These are phyloP conservation scores for Chaetomium globosum DNA, from an alignment of 2,329 filamentous ascomycete species.

Conservation along the genomic window DNA sequence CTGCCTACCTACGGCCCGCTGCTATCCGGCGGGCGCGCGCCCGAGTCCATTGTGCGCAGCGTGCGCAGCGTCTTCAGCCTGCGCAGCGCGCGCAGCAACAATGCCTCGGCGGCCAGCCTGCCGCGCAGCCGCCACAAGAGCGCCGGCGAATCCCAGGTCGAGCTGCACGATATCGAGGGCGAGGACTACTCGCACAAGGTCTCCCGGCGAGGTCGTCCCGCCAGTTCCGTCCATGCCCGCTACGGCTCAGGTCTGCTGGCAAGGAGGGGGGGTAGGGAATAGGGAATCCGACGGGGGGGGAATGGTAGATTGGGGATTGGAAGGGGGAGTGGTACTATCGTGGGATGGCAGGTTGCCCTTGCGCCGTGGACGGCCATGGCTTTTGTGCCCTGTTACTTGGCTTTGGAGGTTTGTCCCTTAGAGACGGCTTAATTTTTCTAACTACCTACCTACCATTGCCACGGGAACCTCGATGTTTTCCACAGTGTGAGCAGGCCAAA, in stretches of 20 bases:
- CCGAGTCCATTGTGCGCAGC: not conserved
- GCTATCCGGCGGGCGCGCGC: not conserved
- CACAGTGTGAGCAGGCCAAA: too few relatives aligned
- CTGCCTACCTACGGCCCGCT: not conserved
- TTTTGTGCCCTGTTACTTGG: too few relatives aligned
- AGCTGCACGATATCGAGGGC: not conserved
- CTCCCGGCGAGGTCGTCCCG: not conserved
- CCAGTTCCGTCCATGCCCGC: not conserved
- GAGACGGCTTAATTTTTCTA: too few relatives aligned
- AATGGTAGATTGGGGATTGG: not conserved
- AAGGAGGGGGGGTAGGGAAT: not conserved
- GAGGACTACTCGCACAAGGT: not conserved
- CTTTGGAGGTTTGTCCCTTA: too few relatives aligned
- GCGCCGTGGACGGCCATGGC: too few relatives aligned
- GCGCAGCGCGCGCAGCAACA: not conserved
- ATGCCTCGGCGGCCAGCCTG: not conserved
- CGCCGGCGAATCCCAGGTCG: not conserved
- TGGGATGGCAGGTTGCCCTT: too few relatives aligned
- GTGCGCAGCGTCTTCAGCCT: not conserved
- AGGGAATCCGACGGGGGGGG: not conserved
- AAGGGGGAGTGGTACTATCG: too few relatives aligned
- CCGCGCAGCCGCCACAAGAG: not conserved
- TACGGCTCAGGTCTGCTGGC: too few relatives aligned
- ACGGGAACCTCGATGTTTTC: too few relatives aligned
- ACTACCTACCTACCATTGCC: too few relatives aligned